These are phyloP conservation scores for Aureobasidium vineae DNA, from an alignment of 2,329 filamentous ascomycete genomes.

Conservation along the genomic window DNA sequence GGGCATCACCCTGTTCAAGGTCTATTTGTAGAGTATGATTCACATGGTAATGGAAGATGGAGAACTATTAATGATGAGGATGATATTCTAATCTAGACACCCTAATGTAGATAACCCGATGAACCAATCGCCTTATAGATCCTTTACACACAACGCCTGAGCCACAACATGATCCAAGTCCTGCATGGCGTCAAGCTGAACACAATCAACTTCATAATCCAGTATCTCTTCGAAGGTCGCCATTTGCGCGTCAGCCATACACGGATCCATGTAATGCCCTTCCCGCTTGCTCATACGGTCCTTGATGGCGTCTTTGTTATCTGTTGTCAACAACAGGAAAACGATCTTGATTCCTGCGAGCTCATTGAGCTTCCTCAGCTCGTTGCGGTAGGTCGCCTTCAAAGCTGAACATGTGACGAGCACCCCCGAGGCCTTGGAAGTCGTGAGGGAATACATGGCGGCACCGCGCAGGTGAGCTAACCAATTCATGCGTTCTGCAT, in stretches of 20 bases:
- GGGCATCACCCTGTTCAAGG: too few species aligned
- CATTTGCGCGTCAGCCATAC: constrained; percentile 42
- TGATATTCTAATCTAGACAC: too few species aligned
- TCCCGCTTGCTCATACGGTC: constrained; percentile 35
- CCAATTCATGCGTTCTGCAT: constrained; percentile 98
- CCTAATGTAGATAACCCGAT: too few species aligned
- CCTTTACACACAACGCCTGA: background rate
- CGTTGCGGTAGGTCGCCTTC: constrained; percentile 38
- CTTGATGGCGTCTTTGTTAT: constrained; percentile 35
- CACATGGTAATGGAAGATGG: too few species aligned
- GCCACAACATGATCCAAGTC: constrained; percentile 27
- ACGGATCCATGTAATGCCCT: constrained; percentile 42
- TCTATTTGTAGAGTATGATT: too few species aligned
- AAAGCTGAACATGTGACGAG: constrained; percentile 46
- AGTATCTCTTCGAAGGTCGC: constrained; percentile 36
- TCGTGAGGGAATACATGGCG: constrained; percentile 29
- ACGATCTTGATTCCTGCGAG: constrained; percentile 30
- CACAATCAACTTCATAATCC: constrained; percentile 39
- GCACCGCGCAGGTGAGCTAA: constrained; percentile 55
- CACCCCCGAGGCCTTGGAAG: constrained; percentile 35
- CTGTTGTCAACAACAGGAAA: constrained; percentile 43
- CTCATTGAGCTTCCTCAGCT: constrained; percentile 34
- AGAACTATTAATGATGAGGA: too few species aligned
- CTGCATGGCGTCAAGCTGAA: constrained; percentile 36
- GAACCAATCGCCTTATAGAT: too few species aligned